Evolutionary conservation across 148 eudicot genomes (phyloP).

Genomic region (Fagopyrum homotropicum): DNA sequence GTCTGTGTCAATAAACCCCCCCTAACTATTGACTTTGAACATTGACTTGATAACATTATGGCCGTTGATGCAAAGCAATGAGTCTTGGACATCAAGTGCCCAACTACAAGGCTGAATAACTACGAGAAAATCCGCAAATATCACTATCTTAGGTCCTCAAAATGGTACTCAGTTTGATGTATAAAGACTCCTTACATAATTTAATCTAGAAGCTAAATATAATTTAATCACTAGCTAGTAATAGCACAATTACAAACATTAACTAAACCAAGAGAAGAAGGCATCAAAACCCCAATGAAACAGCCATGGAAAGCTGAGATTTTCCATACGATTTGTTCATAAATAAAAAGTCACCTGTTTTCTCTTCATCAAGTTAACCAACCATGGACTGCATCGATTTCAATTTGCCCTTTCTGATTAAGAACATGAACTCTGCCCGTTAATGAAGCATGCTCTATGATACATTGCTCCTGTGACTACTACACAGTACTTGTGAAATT

Average conservation of each 20-base stretch:
- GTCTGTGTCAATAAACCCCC: no score
- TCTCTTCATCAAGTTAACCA: background rate
- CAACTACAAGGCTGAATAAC: no score
- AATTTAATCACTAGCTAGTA: slow-evolving; percentile 1
- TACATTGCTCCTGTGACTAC: background rate
- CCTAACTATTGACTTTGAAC: no score
- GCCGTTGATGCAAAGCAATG: no score
- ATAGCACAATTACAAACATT: slow-evolving; percentile 7
- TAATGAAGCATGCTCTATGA: background rate
- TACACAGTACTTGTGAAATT: background rate
- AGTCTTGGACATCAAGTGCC: no score
- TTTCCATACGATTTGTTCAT: slow-evolving; percentile 5
- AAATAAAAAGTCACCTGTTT: background rate
- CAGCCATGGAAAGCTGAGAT: slow-evolving; percentile 7
- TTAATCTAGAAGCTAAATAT: background rate
- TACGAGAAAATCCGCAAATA: no score
- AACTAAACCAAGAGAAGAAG: background rate
- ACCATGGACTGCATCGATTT: background rate
- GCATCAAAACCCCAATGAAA: background rate
- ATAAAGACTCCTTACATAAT: background rate
- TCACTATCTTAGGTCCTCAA: no score
- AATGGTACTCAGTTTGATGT: background rate
- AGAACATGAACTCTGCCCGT: slow-evolving; percentile 5
- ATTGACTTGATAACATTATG: no score
- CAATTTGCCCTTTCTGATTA: slow-evolving; percentile 2